phyloP scores from a whole-genome alignment of 768 basidiomycete species.

The Leccinum ochraceum region DNA sequence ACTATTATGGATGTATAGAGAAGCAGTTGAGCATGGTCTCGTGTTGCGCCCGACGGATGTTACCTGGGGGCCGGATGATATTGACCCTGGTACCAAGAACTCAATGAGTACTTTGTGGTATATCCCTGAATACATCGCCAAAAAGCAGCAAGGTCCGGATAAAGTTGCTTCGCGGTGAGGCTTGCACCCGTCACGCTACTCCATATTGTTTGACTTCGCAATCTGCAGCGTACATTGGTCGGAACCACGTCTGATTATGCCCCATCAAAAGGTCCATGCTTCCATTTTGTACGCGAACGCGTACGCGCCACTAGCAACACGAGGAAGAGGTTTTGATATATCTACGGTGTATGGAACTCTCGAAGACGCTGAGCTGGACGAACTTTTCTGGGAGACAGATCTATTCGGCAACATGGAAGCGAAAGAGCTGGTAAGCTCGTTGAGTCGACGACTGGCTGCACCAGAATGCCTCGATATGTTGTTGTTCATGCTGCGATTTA shows the following conservation, averaged over 20 bases:
- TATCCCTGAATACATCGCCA: constrained; percentile 8
- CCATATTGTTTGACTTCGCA: not conserved
- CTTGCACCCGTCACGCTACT: not conserved
- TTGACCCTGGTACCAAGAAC: constrained; percentile 12
- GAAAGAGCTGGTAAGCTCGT: no score
- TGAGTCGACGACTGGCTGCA: no score
- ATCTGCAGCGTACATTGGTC: constrained; percentile 2
- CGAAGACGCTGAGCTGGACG: not conserved
- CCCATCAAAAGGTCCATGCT: constrained; percentile 1
- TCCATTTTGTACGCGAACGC: not conserved
- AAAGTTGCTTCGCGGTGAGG: constrained; percentile 10
- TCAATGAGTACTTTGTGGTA: constrained; percentile 13
- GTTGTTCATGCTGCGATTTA: no score
- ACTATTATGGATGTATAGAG: not conserved
- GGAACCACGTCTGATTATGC: constrained; percentile 13
- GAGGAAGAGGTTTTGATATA: not conserved
- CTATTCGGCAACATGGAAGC: no score
- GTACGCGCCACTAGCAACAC: not conserved
- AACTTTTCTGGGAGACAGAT: not conserved
- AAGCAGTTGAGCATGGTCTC: not conserved
- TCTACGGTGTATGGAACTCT: not conserved
- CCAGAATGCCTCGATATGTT: no score
- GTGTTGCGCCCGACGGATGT: constrained; percentile 18
- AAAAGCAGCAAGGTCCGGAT: constrained; percentile 11
- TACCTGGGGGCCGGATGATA: constrained; percentile 16